A percentile compares a stretch with the other conserved stretches of the same genome.
Evolutionary conservation across 805 yeast genomes (phyloP).

Genomic region (Starmerella bombicola): DNA sequence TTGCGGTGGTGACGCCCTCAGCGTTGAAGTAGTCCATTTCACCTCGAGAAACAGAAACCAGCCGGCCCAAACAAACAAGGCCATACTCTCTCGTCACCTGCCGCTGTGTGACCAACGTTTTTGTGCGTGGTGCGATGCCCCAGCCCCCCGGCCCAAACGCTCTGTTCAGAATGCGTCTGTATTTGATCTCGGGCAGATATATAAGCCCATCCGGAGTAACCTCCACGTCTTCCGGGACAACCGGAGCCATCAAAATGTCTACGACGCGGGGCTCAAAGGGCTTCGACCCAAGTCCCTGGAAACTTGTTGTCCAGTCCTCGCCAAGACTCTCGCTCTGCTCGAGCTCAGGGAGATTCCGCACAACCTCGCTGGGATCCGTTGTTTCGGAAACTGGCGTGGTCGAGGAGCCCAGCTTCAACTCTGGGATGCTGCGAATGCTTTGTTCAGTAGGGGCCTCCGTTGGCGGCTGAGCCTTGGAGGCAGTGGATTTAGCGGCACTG

Average conservation of each 20-base stretch:
- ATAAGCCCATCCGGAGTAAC: conserved; percentile 91
- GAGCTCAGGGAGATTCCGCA: conserved; percentile 8
- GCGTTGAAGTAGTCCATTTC: conserved; percentile 87
- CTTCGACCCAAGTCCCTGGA: conserved; percentile 70
- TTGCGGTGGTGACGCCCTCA: conserved; percentile 82
- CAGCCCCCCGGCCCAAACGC: conserved; percentile 99
- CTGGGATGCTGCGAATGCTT: conserved; percentile 8
- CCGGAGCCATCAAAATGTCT: conserved; percentile 46
- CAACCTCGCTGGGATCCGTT: conserved; percentile 5
- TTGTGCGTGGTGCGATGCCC: conserved; percentile 93
- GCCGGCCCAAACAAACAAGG: conserved; percentile 69
- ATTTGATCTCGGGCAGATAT: conserved; percentile 89
- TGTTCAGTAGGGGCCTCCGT: no score
- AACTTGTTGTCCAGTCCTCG: conserved; percentile 73
- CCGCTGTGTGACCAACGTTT: conserved; percentile 60
- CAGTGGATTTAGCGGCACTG: no score
- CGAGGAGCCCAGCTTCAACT: conserved; percentile 2
- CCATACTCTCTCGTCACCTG: conserved; percentile 85
- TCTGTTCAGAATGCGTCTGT: conserved; percentile 71
- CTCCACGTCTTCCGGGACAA: conserved; percentile 68
- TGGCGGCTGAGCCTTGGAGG: no score
- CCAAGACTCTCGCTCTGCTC: conserved; percentile 5
- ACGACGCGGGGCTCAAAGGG: conserved; percentile 56
- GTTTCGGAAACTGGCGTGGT: conserved; percentile 7
- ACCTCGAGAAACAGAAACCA: conserved; percentile 87